phyloP scores from a whole-genome alignment of 305 asterid species.

The Fraxinus baroniana region DNA sequence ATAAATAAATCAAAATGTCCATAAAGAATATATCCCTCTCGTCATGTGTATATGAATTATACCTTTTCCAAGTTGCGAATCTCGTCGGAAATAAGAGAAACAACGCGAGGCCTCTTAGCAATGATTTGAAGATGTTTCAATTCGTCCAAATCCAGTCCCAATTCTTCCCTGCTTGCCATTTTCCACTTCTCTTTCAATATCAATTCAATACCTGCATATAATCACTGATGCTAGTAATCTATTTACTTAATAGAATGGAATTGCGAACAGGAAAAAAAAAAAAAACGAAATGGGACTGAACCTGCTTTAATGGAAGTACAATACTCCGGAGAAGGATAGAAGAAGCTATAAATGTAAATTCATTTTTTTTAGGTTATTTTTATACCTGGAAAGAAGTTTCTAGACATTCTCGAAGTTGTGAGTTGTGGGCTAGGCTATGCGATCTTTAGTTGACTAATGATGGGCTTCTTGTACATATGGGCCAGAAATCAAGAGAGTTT shows the following conservation, averaged over 20 bases:
- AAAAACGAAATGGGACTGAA: slow-evolving; percentile 10
- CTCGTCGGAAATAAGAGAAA: slow-evolving; percentile 67
- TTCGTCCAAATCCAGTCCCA: slow-evolving; percentile 72
- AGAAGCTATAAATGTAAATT: background rate
- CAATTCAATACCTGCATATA: background rate
- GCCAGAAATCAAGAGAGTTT: background rate
- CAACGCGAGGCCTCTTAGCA: slow-evolving; percentile 75
- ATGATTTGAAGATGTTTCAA: slow-evolving; percentile 68
- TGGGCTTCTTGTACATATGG: background rate
- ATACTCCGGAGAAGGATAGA: background rate
- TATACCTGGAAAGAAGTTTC: slow-evolving; percentile 22
- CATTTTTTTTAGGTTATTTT: background rate
- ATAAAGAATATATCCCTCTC: too few relatives aligned
- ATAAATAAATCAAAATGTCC: background rate
- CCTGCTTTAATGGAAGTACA: background rate
- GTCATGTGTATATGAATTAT: background rate
- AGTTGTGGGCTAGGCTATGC: background rate
- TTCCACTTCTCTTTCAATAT: background rate
- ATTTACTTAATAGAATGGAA: background rate
- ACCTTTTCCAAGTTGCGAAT: slow-evolving; percentile 75
- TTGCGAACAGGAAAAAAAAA: background rate
- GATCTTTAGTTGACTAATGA: background rate
- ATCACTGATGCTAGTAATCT: background rate
- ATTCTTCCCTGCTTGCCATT: slow-evolving; percentile 61
- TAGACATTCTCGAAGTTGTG: background rate